These are phyloP conservation scores for Melastoma malabathricum DNA, from an alignment of 345 rosid species.

Conservation along the genomic window DNA sequence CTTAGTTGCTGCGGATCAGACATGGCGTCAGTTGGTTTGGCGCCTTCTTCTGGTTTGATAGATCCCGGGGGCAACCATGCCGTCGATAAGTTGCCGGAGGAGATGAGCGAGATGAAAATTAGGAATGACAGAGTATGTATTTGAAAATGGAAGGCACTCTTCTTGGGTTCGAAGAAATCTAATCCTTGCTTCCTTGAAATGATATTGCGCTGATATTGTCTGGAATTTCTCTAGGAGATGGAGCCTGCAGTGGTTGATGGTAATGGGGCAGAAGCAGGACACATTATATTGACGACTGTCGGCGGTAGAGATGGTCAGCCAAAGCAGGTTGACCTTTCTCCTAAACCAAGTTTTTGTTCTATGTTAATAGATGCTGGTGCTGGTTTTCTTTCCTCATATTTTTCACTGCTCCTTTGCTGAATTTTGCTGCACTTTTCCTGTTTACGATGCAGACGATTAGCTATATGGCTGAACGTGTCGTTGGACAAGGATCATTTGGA, in stretches of 20 bases:
- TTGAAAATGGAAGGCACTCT: neutral
- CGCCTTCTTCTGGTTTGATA: slow-evolving; percentile 37
- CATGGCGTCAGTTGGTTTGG: slow-evolving; percentile 70
- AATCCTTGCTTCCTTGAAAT: no score
- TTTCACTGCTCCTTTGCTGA: no score
- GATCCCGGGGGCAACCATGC: slow-evolving; percentile 35
- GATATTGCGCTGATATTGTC: neutral
- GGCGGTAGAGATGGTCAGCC: slow-evolving; percentile 36
- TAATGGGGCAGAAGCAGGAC: slow-evolving; percentile 25
- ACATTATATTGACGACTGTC: slow-evolving; percentile 32
- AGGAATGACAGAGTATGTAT: slow-evolving; percentile 46
- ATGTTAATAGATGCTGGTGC: no score
- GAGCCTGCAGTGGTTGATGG: slow-evolving; percentile 27
- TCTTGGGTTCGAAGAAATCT: neutral
- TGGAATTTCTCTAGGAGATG: slow-evolving; percentile 18
- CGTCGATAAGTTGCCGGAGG: slow-evolving; percentile 66
- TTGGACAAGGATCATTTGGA: slow-evolving; percentile 95
- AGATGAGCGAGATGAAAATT: slow-evolving; percentile 82
- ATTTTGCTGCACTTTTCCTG: neutral
- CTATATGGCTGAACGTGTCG: slow-evolving; percentile 98
- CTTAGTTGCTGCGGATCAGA: no score
- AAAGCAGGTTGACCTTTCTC: slow-evolving; percentile 21
- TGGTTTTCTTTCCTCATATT: no score
- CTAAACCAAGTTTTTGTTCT: no score
- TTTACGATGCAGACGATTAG: slow-evolving; percentile 59